These are phyloP conservation scores for Scedosporium aurantiacum DNA, from an alignment of 2,329 filamentous ascomycete species.

Conservation along the genomic window DNA sequence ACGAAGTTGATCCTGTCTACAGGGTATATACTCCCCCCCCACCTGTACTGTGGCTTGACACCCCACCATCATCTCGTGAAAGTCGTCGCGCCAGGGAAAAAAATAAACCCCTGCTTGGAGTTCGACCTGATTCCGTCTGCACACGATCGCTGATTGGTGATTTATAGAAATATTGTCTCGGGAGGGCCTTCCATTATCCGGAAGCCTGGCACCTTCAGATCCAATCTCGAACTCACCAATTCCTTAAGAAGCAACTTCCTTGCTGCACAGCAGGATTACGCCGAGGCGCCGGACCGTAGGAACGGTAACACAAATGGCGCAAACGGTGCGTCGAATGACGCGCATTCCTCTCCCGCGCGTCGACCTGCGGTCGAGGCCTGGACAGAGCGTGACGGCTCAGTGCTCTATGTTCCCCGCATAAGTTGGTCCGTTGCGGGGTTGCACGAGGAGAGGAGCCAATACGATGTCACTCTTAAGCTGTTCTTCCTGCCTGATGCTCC, in stretches of 20 bases:
- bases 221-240: conserved; percentile 86
- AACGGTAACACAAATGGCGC: conserved; percentile 17
- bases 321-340: conserved; percentile 9
- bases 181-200: conserved; percentile 75
- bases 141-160: background rate
- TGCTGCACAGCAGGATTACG: conserved; percentile 56
- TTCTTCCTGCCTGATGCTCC: conserved; percentile 76
- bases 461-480: conserved; percentile 91
- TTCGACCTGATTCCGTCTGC: background rate
- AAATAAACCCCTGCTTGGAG: background rate
- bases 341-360: conserved; percentile 13
- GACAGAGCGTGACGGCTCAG: conserved; percentile 52
- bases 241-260: conserved; percentile 76
- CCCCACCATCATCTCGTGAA: background rate
- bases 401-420: conserved; percentile 67
- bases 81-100: background rate
- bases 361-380: conserved; percentile 39
- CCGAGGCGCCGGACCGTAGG: conserved; percentile 10
- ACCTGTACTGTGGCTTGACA: background rate
- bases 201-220: conserved; percentile 65
- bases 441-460: conserved; percentile 69
- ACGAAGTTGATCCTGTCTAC: conserved; percentile 80
- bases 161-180: conserved; percentile 63
- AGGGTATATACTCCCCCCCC: conserved; percentile 46
- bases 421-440: conserved; percentile 62